Conservation (phyloP, 495 filamentous ascomycete genomes). For the Cairneyella variabilis region DNA sequence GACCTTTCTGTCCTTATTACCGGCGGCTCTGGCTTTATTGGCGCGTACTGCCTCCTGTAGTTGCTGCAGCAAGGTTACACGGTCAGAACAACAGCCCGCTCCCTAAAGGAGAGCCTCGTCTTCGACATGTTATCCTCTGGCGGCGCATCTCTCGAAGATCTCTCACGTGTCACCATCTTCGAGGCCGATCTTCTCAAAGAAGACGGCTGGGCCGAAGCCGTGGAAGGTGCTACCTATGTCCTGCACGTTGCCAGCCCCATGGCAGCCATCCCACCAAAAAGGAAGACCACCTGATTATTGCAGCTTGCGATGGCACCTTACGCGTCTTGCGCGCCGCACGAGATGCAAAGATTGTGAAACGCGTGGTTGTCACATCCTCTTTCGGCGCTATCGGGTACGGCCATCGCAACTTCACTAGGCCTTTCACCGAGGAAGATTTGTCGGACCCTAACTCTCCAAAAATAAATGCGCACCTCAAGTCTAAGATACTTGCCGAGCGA, state of each 20-base stretch:
- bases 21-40: constrained; percentile 34
- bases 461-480: constrained; percentile 17
- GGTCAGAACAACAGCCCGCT: constrained; percentile 24
- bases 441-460: not conserved
- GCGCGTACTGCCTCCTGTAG: constrained; percentile 23
- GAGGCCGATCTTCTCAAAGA: constrained; percentile 7
- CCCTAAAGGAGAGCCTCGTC: not conserved
- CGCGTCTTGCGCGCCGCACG: constrained; percentile 4
- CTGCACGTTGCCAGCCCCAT: constrained; percentile 6
- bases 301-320: constrained; percentile 7
- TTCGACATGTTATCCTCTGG: not conserved
- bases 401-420: not conserved
- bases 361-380: constrained; percentile 9
- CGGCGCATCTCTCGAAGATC: not conserved
- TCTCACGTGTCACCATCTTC: not conserved
- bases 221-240: not conserved
- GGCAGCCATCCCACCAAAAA: not conserved
- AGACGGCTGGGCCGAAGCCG: constrained; percentile 5
- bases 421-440: constrained; percentile 6
- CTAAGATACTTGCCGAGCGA: constrained; percentile 28
- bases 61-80: constrained; percentile 24
- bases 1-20: too few relatives aligned
- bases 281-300: constrained; percentile 5
- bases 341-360: constrained; percentile 4
- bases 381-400: constrained; percentile 1